phyloP scores from a whole-genome alignment of 306 rosid species.

The Pterocarpus macrocarpus region DNA sequence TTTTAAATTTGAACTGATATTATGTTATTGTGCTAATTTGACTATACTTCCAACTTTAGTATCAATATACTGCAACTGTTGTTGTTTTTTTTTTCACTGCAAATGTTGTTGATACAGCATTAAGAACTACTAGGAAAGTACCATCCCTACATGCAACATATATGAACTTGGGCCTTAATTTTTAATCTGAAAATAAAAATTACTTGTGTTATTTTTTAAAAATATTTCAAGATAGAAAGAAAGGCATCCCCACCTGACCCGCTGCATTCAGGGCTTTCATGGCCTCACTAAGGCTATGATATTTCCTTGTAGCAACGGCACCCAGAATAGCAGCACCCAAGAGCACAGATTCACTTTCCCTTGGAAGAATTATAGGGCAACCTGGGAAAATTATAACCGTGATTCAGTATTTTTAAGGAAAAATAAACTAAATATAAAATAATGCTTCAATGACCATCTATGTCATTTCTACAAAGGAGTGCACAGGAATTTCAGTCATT shows the following conservation, averaged over 20 bases:
- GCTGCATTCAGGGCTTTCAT: slow-evolving; percentile 91
- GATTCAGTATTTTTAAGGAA: background rate
- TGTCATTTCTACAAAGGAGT: slow-evolving; percentile 20
- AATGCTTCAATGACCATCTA: slow-evolving; percentile 20
- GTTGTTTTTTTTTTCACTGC: background rate
- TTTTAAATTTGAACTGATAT: slow-evolving; percentile 15
- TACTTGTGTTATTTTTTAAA: background rate
- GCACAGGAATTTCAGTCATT: slow-evolving; percentile 25
- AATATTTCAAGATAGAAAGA: slow-evolving; percentile 24
- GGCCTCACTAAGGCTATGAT: slow-evolving; percentile 74
- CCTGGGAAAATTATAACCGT: slow-evolving; percentile 58
- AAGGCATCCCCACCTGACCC: slow-evolving; percentile 76
- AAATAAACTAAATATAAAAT: background rate
- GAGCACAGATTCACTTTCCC: slow-evolving; percentile 92
- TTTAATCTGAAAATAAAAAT: slow-evolving; percentile 33
- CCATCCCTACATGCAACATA: slow-evolving; percentile 28
- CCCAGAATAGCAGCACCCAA: slow-evolving; percentile 97
- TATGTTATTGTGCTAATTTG: slow-evolving; percentile 11
- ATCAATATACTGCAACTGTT: background rate
- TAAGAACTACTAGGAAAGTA: slow-evolving; percentile 27
- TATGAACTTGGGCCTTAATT: slow-evolving; percentile 27
- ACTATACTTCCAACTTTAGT: slow-evolving; percentile 7
- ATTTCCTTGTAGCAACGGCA: slow-evolving; percentile 86
- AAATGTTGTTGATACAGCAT: slow-evolving; percentile 16
- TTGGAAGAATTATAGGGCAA: slow-evolving; percentile 92